Base-by-base conservation (phyloP, 2,329 filamentous ascomycete species). In the Colletotrichum scovillei region DNA sequence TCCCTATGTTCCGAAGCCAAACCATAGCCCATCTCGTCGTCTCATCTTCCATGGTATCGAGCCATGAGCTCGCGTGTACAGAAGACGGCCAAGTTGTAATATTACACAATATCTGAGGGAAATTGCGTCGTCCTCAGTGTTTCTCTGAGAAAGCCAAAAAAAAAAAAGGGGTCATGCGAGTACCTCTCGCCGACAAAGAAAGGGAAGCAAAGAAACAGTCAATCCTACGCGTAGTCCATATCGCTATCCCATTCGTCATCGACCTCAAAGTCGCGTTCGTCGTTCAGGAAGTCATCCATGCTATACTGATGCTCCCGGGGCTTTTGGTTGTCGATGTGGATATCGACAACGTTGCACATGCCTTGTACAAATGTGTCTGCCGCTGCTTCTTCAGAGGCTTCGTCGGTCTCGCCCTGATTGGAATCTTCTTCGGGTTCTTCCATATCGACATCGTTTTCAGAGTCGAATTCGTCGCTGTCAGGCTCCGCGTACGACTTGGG, bases 261-360 rank as follows among this genome's bases (percentile, higher is more conserved):
- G 3, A 84, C 85, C 49, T 90, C 87, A 46, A 90, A 88, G 69
- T 89, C 87, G 4, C 86, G 86, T 3, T 85, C 82, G 1, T 80
- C 81, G 81, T 93, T 82, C 16, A 94, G 81, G 77, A 96, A 95
- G 79, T 96, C 93, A 1, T 88, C 90, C 85, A 95, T 94, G 26
- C 88, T 88, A 75, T 88, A 94, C 74, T 92, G 91, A 28, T 88
- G 84, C 82, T 95, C 93, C 2, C 87, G 87, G 5, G 92, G 91
- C 73, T 94, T 92, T 78, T 94, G 89, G 79, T 95, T 95, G 81
- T 95, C 94, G 76, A 95, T 92, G 57, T 90, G 85, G 56, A 95
- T 88, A 73, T 93, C 89, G 22, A 95, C 93, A 6, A 91, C 86
- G 53, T 91, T 87, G 78, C 93, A 96, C 76, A 92, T 86, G 1